phyloP scores from a whole-genome alignment of 257 asterid genomes.

The Solanum ahanhuiri region DNA sequence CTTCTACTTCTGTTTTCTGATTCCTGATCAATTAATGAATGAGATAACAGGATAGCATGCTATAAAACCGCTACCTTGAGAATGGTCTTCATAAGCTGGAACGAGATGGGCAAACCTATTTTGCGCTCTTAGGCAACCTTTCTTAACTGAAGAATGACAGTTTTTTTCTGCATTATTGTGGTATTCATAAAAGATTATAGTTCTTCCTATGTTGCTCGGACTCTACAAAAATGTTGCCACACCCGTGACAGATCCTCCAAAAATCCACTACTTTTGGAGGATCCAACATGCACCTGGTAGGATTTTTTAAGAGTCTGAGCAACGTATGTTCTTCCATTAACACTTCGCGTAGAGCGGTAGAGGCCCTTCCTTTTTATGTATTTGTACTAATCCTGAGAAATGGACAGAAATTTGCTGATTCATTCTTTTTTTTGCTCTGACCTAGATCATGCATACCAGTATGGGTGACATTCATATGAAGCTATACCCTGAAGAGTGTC shows the following conservation, averaged over 20 bases:
- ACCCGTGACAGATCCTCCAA: neutral
- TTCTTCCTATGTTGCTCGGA: neutral
- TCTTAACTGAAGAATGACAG: neutral
- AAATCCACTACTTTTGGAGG: neutral
- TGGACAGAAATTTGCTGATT: neutral
- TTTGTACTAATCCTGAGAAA: neutral
- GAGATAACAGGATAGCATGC: neutral
- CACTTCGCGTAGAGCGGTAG: neutral
- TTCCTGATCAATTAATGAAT: neutral
- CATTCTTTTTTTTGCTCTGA: slow-evolving; percentile 5
- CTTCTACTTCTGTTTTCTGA: neutral
- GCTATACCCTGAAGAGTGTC: slow-evolving; percentile 97
- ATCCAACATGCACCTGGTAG: neutral
- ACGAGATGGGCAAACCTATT: neutral
- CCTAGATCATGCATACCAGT: slow-evolving; percentile 81
- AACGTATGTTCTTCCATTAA: neutral
- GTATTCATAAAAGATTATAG: neutral
- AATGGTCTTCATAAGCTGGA: neutral
- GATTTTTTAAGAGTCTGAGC: neutral
- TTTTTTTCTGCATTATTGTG: neutral
- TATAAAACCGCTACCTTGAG: neutral
- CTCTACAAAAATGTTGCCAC: neutral
- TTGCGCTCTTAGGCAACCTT: neutral
- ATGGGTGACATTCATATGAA: slow-evolving; percentile 97
- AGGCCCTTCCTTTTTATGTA: neutral